Evolutionary conservation across 2,329 filamentous ascomycete genomes (phyloP), one percentile per base, ranked within the genome.

Genomic region (Annulohypoxylon truncatum): DNA sequence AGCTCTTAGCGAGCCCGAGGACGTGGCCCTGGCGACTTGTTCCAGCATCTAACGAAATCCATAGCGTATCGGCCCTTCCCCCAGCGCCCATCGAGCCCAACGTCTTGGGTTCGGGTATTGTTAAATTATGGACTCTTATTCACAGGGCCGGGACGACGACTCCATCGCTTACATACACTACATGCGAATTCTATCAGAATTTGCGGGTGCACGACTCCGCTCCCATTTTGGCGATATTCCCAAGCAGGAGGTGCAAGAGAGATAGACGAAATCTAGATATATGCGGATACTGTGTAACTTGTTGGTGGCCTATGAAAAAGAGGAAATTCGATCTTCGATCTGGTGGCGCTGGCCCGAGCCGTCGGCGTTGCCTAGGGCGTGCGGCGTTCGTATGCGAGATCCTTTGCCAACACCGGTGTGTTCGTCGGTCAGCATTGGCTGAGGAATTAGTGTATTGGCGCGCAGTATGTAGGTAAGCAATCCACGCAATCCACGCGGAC

Each of bases 51-150:
- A 24, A n/a, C 13, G 24, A 3, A 26, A 15, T n/a, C n/a, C n/a
- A n/a, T 48, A 53, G 47, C 46, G 38, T 66, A 58, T 64, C 64
- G 60, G 55, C 48, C 60, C 55, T 63, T 59, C 55, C 50, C 35
- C 60, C 59, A 57, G 59, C 20, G 54, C 51, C 6, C 46, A 52
- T 52, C 54, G 50, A 59, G 12, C 64, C 54, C 61, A 57, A 33
- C 24, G 46, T 57, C 35, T 20, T 52, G 59, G 60, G 26, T 40
- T 61, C 28, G 64, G 64, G 51, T 47, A 35, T 31, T 31, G 35
- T 31, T 31, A 55, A 35, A 26, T 48, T 38, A 26, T 55, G 52
- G 52, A n/a, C 9, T 42, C n/a, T 35, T 35, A 24, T 42, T 51
- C 35, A 22, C 38, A 28, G 47, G 29, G 29, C 22, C 46, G 35